Evolutionary conservation across 2,329 filamentous ascomycete genomes (phyloP), one percentile per base, ranked within the genome.

Genomic region (Pseudocercospora macadamiae): DNA sequence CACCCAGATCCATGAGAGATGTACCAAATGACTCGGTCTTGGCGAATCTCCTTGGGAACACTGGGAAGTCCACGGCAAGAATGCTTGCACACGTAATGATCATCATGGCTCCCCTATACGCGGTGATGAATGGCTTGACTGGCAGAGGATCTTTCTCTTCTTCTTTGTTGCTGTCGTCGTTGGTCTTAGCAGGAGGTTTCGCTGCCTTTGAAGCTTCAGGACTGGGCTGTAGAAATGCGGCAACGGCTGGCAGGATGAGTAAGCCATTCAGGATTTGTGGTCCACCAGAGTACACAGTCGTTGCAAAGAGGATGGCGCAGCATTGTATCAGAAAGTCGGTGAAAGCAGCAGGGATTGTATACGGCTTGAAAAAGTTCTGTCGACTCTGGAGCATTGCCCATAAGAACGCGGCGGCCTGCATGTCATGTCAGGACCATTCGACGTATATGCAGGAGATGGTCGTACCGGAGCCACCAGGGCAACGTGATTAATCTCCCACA

Each of bases 21-120:
- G 93, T 97, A 55, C 95, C 95, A 91, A 95, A 99, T n/a, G 91
- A 97, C 76, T 99, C 95, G 2, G 96, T 95, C 79, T 99, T 99
- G 57, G 92, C 95, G 73, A 97, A 97, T 28, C 95, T 88, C 25
- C 95, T 86, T 2, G 95, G 95, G 70, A 99, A 99, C 59, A 97
- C 82, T 16, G 83, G 86, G 73, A 99, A 99, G 76, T 99, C 95
- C 52, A 99, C 95, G 14, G 95, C 95, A n/a, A 99, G 83, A 66
- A 99, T 97, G 53, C 91, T 90, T 45, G 95, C 78, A 70, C 91
- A 96, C 6, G 95, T 99, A 65, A 90, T 83, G 51, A 96, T 83
- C 82, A 99, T 86, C 92, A 99, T 96, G 51, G 86, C 86, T 2
- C 91, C 93, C 54, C 95, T 88, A 71, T 97, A 99, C 26, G 87